Evolutionary conservation across 768 basidiomycete species (phyloP), one percentile per base, ranked within the genome.

Genomic region (Lentinula raphanica): DNA sequence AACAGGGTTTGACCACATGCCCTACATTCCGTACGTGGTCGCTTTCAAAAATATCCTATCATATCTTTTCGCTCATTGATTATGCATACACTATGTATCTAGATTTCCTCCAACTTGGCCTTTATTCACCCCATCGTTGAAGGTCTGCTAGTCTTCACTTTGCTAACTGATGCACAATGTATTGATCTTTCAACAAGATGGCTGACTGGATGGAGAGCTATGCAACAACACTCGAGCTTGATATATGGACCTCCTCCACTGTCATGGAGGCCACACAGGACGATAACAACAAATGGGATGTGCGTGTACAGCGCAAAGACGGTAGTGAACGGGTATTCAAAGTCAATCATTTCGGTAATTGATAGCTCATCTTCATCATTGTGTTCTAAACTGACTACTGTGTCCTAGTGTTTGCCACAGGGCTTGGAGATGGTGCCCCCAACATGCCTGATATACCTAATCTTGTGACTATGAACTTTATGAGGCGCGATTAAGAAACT

Each of bases 161-260:
- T n/a, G n/a, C 19, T 19, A 8, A 19, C 8, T 12, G 8, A 19
- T 19, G 15, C 19, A 21, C 11, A 40, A 7, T 2, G 7, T 40
- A 19, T 19, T 40, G 7, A 40, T 25, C 19, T 23, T n/a, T 11
- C 7, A 2, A 13, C 12, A 51, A 78, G 76, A 72, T 83, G 13
- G 81, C 74, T 5, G 76, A 81, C 59, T 83, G 77, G 76, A 62
- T 82, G 23, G 81, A 83, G 59, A 68, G 68, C 9, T 83, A 82
- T 51, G 79, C 74, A 3, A 63, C 71, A 6, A 63, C 68, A 17
- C 70, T 81, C n/a, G 81, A 82, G 35, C 68, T 83, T 54, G 74
- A 81, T 54, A 72, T 79, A 6, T 82, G 80, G 81, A 76, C 72
- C 1, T 68, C 73, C 1, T 65, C 76, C 1, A 62, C 58, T 19